Evolutionary conservation across 1,139 yeast genomes (phyloP).

Genomic region (Pichia sp.): DNA sequence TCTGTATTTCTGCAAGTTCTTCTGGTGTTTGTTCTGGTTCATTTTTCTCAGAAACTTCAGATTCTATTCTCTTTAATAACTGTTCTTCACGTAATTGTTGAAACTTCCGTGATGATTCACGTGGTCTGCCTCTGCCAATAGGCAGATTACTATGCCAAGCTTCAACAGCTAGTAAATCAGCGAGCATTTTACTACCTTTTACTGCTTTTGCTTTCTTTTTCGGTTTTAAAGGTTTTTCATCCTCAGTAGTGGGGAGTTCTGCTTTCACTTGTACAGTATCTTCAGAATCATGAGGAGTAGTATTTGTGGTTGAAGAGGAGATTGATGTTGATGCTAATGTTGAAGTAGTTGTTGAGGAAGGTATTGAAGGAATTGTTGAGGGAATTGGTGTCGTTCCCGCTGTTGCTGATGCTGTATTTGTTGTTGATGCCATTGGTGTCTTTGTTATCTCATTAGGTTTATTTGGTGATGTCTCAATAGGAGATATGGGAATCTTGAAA

Average conservation of each 20-base stretch:
- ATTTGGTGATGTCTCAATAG: too few relatives aligned
- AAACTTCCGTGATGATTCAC: constrained; percentile 10
- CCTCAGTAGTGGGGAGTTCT: background rate
- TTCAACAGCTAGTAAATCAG: constrained; percentile 9
- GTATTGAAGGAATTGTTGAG: too few relatives aligned
- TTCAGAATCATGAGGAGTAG: background rate
- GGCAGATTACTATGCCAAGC: constrained; percentile 10
- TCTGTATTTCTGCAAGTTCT: constrained; percentile 7
- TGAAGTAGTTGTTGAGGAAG: too few relatives aligned
- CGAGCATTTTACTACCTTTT: background rate
- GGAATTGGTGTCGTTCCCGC: too few relatives aligned
- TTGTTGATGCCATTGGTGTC: too few relatives aligned
- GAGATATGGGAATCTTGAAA: too few relatives aligned
- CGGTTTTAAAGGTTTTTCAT: background rate
- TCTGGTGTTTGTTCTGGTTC: constrained; percentile 3
- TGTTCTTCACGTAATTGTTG: constrained; percentile 9
- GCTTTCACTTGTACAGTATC: background rate
- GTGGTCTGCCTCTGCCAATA: constrained; percentile 4
- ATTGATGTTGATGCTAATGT: too few relatives aligned
- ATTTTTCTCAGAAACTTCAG: background rate
- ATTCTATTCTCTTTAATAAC: background rate
- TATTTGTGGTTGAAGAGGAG: background rate
- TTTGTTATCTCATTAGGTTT: too few relatives aligned
- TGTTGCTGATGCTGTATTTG: too few relatives aligned
- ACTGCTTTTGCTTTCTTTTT: background rate